These are phyloP conservation scores for Musa balbisiana DNA, from an alignment of 202 grass and related monocot genomes.

Conservation along the genomic window DNA sequence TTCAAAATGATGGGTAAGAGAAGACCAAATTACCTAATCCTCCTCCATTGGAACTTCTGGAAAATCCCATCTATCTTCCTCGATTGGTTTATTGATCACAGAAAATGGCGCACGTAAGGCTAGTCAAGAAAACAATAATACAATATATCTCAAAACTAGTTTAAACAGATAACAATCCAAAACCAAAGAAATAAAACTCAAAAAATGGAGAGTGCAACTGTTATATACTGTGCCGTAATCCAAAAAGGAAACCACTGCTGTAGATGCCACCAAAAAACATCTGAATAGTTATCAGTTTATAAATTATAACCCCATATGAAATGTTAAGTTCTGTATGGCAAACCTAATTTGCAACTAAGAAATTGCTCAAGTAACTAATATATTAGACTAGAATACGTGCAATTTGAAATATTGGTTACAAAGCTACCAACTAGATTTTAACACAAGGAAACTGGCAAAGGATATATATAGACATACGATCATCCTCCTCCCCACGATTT, in stretches of 20 bases:
- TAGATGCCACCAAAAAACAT: too few species aligned
- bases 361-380: too few species aligned
- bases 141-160: neutral
- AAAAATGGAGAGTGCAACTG: neutral
- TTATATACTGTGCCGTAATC: too few species aligned
- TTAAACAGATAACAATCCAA: neutral
- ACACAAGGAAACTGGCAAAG: constrained; percentile 1
- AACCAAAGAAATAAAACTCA: neutral
- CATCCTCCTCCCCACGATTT: constrained; percentile 44
- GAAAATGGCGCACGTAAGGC: constrained; percentile 49
- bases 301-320: too few species aligned
- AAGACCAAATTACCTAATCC: constrained; percentile 31
- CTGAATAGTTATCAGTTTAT: too few species aligned
- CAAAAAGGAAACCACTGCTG: too few species aligned
- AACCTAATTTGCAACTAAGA: too few species aligned
- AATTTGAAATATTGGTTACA: neutral
- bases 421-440: neutral
- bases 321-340: too few species aligned
- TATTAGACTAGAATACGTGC: neutral
- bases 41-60: constrained; percentile 92
- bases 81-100: constrained; percentile 65
- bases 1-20: neutral
- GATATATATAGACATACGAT: constrained; percentile 68
- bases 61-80: constrained; percentile 73
- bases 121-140: constrained; percentile 45